phyloP scores from a whole-genome alignment of 129 eudicot genomes.

The Lactuca saligna region DNA sequence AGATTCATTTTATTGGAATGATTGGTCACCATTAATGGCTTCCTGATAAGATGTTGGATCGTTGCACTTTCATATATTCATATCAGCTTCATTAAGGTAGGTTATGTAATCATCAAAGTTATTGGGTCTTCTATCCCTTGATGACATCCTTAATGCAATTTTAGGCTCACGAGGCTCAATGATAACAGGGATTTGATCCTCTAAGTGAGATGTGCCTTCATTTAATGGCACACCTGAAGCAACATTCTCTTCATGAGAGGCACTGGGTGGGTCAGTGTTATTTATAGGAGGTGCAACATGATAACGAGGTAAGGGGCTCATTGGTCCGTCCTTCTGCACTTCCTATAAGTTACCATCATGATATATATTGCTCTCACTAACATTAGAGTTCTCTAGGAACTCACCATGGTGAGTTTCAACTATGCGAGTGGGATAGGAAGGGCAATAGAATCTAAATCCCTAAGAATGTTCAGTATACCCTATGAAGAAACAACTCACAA shows the following conservation, averaged over 20 bases:
- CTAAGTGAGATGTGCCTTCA: conserved; percentile 1
- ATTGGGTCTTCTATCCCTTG: background rate
- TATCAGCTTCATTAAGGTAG: background rate
- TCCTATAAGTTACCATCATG: background rate
- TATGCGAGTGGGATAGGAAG: conserved; percentile 2
- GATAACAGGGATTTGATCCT: background rate
- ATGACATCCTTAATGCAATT: background rate
- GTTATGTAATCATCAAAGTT: background rate
- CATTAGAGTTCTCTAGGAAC: conserved; percentile 4
- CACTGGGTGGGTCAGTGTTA: conserved; percentile 1
- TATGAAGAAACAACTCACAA: too few relatives aligned
- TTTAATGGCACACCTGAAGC: background rate
- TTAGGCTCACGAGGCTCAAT: background rate
- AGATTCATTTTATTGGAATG: background rate
- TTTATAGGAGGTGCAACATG: background rate
- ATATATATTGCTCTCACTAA: background rate
- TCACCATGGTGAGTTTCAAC: background rate
- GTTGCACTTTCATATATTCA: background rate
- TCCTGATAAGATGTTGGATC: background rate
- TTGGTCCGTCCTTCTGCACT: background rate
- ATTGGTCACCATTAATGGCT: background rate
- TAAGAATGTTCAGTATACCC: too few relatives aligned
- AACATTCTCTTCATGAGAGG: background rate
- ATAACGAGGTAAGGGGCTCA: background rate
- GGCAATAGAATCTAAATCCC: background rate